Conservation (phyloP, 345 rosid genomes). For the Barbarea vulgaris region DNA sequence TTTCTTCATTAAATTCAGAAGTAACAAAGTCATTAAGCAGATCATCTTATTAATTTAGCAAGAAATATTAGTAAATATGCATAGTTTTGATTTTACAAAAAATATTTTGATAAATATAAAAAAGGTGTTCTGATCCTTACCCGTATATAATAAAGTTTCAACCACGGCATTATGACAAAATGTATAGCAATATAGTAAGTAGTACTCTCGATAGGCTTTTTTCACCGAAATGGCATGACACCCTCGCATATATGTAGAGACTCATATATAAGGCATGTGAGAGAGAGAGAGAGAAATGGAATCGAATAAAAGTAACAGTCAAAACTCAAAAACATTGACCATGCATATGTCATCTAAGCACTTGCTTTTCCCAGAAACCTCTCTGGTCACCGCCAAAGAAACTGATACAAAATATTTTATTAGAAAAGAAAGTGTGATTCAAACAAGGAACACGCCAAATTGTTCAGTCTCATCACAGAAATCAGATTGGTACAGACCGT, state of each 20-base stretch:
- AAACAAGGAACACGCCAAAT: slow-evolving; percentile 15
- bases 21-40: too few relatives aligned
- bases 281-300: not conserved
- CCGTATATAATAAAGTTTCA: slow-evolving; percentile 6
- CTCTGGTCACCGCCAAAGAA: slow-evolving; percentile 14
- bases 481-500: slow-evolving; percentile 10
- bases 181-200: not conserved
- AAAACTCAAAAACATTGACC: slow-evolving; percentile 13
- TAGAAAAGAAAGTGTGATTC: slow-evolving; percentile 4
- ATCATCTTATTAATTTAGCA: too few relatives aligned
- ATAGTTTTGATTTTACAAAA: not conserved
- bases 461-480: slow-evolving; percentile 23
- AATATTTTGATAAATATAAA: not conserved
- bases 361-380: not conserved
- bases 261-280: slow-evolving; percentile 12
- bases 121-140: not conserved
- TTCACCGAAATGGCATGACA: slow-evolving; percentile 9
- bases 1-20: too few relatives aligned
- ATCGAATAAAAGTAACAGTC: slow-evolving; percentile 4
- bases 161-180: not conserved
- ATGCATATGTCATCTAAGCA: slow-evolving; percentile 26
- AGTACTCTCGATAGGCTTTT: not conserved
- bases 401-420: not conserved
- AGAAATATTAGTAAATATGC: too few relatives aligned
- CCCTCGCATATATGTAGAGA: not conserved